A percentile compares a stretch with the other conserved stretches of the same genome.
These are phyloP conservation scores for Irpex sp. DNA, from an alignment of 1,284 basidiomycete species.

Conservation along the genomic window DNA sequence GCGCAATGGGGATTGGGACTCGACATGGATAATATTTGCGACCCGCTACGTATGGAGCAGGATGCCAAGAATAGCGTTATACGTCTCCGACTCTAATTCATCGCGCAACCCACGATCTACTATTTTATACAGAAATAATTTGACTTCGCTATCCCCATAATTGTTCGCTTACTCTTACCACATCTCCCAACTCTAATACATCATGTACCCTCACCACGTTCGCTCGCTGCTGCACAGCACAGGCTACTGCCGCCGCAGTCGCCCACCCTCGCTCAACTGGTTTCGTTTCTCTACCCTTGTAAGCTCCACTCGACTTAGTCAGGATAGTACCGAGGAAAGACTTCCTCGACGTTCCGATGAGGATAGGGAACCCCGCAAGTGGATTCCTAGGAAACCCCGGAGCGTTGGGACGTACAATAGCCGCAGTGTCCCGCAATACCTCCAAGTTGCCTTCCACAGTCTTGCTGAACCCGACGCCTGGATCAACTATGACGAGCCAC, in stretches of 20 bases:
- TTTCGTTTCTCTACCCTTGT: slow-evolving; percentile 45
- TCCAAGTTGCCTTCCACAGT: slow-evolving; percentile 72
- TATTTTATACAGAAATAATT: not conserved
- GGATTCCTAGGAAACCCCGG: slow-evolving; percentile 37
- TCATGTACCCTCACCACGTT: slow-evolving; percentile 86
- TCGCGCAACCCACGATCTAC: not conserved
- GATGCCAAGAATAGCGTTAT: not conserved
- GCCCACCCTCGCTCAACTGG: slow-evolving; percentile 75
- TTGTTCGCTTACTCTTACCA: slow-evolving; percentile 37
- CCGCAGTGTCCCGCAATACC: slow-evolving; percentile 54
- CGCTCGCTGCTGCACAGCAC: slow-evolving; percentile 74
- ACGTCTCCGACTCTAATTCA: not conserved
- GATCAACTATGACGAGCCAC: slow-evolving; percentile 92
- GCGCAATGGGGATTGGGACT: slow-evolving; percentile 5
- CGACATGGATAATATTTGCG: not conserved
- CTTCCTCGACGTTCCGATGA: slow-evolving; percentile 84
- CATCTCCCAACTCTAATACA: slow-evolving; percentile 64
- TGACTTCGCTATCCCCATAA: not conserved
- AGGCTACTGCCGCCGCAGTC: slow-evolving; percentile 78
- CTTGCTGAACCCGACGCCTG: slow-evolving; percentile 96
- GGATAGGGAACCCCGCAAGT: slow-evolving; percentile 62
- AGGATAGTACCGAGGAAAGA: slow-evolving; percentile 76
- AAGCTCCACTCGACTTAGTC: slow-evolving; percentile 36
- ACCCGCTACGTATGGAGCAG: not conserved
- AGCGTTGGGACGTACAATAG: slow-evolving; percentile 36